These are phyloP conservation scores for Naumovozyma castellii DNA, from an alignment of 805 yeast genomes.

Conservation along the genomic window DNA sequence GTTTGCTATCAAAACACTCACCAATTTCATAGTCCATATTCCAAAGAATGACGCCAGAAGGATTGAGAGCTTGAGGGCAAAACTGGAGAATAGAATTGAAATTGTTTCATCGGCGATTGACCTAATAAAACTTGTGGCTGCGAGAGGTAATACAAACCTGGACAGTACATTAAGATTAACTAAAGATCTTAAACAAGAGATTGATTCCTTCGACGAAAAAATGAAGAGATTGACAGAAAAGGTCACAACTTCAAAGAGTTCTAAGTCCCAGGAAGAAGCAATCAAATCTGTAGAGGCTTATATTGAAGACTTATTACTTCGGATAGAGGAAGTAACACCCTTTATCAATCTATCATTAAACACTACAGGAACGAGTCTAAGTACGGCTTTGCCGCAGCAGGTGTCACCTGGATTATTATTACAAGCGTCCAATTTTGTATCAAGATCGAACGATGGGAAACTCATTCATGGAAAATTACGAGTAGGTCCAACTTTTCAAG, in stretches of 20 bases:
- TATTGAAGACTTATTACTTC: slow-evolving; percentile 38
- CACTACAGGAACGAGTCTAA: slow-evolving; percentile 57
- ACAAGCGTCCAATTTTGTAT: slow-evolving; percentile 47
- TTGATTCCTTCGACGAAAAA: slow-evolving; percentile 45
- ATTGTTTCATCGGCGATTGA: slow-evolving; percentile 62
- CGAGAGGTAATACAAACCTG: slow-evolving; percentile 51
- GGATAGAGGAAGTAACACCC: slow-evolving; percentile 63
- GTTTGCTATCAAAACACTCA: slow-evolving; percentile 58
- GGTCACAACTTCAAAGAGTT: slow-evolving; percentile 24
- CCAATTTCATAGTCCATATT: slow-evolving; percentile 35
- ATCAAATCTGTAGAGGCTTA: slow-evolving; percentile 39
- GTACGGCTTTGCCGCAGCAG: slow-evolving; percentile 38
- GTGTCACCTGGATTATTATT: slow-evolving; percentile 58
- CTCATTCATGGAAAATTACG: slow-evolving; percentile 12
- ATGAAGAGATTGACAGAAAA: slow-evolving; percentile 34
- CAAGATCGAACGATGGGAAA: slow-evolving; percentile 9
- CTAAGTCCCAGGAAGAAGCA: slow-evolving; percentile 27
- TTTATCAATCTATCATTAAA: slow-evolving; percentile 54
- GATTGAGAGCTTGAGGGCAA: slow-evolving; percentile 35
- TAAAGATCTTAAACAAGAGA: slow-evolving; percentile 44
- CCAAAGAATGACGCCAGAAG: slow-evolving; percentile 43
- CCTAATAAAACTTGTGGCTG: slow-evolving; percentile 50
- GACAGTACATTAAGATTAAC: slow-evolving; percentile 47
- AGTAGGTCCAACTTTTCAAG: slow-evolving; percentile 53
- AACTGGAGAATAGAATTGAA: slow-evolving; percentile 47